phyloP scores from a whole-genome alignment of 441 rosid species.

The Gossypium trilobum region DNA sequence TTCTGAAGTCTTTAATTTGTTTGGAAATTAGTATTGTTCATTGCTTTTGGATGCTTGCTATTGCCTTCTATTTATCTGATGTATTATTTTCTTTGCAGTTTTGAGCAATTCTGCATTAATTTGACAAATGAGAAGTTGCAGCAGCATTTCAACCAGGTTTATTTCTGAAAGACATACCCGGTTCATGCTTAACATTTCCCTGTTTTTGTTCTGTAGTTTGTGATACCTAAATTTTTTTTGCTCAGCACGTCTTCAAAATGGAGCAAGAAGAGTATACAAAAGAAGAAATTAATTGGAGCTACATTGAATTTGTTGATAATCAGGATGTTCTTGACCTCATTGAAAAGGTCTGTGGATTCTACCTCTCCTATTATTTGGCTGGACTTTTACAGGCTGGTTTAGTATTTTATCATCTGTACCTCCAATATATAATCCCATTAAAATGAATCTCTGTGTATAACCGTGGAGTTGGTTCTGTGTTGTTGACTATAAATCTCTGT shows the following conservation, averaged over 20 bases:
- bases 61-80: slow-evolving; percentile 19
- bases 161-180: slow-evolving; percentile 7
- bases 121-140: slow-evolving; percentile 97
- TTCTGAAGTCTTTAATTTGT: background rate
- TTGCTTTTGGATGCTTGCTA: slow-evolving; percentile 10
- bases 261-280: slow-evolving; percentile 97
- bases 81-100: slow-evolving; percentile 35
- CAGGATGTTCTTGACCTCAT: slow-evolving; percentile 87
- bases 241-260: slow-evolving; percentile 97
- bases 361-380: background rate
- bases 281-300: slow-evolving; percentile 96
- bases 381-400: background rate
- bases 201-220: slow-evolving; percentile 11
- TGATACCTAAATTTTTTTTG: slow-evolving; percentile 12
- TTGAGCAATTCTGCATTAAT: slow-evolving; percentile 97
- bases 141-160: slow-evolving; percentile 97
- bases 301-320: slow-evolving; percentile 91
- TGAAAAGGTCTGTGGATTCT: slow-evolving; percentile 59
- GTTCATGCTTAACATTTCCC: slow-evolving; percentile 11
- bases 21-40: background rate
- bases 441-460: background rate
- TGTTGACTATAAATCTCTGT: background rate
- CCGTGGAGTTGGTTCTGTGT: background rate
- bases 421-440: background rate
- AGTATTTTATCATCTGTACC: background rate